phyloP scores from a whole-genome alignment of 2,329 filamentous ascomycete species.

The Exophiala bonariae region DNA sequence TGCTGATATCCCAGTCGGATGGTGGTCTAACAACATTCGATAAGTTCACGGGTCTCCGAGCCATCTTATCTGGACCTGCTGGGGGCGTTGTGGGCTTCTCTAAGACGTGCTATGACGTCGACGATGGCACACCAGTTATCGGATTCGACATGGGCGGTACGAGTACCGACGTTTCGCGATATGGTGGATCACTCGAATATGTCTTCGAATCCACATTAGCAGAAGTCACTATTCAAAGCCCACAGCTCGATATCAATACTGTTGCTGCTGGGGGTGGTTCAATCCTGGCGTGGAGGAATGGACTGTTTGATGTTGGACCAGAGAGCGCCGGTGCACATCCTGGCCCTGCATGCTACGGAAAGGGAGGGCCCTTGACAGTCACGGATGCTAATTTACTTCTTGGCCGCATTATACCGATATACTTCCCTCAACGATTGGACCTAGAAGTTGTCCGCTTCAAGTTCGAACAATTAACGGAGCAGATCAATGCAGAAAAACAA shows the following conservation, averaged over 20 bases:
- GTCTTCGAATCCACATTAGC: constrained; percentile 85
- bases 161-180: constrained; percentile 79
- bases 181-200: constrained; percentile 78
- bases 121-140: constrained; percentile 75
- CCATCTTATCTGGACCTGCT: constrained; percentile 87
- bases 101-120: constrained; percentile 73
- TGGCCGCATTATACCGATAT: constrained; percentile 66
- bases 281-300: constrained; percentile 75
- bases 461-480: constrained; percentile 44
- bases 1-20: constrained; percentile 94
- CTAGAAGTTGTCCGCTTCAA: constrained; percentile 40
- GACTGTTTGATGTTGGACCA: constrained; percentile 84
- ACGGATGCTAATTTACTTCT: constrained; percentile 89
- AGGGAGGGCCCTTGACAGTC: constrained; percentile 85
- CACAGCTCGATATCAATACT: constrained; percentile 78
- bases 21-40: constrained; percentile 58
- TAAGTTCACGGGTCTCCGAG: constrained; percentile 76
- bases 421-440: constrained; percentile 73
- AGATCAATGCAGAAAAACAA: constrained; percentile 42
- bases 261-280: constrained; percentile 61
- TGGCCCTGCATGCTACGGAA: constrained; percentile 86
- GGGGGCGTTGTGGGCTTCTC: constrained; percentile 70
- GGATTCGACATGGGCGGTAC: constrained; percentile 90
- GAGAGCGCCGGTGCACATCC: constrained; percentile 88
- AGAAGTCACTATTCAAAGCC: constrained; percentile 79